Base-by-base conservation (phyloP, 2,329 filamentous ascomycete species). In the Periconia sp. region DNA sequence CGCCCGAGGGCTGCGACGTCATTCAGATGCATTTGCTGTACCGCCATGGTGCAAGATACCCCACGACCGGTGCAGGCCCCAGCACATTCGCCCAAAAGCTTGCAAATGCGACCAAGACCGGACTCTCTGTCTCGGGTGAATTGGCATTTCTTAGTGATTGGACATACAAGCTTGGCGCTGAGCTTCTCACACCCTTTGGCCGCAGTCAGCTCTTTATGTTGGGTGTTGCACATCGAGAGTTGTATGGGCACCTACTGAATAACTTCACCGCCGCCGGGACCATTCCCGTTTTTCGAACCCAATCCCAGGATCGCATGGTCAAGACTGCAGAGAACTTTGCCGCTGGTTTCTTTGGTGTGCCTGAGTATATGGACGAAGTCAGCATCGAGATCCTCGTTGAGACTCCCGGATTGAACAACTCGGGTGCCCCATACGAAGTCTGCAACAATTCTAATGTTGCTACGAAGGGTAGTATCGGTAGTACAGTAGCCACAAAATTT, bases 171-270 rank as follows among this genome's bases (percentile, higher is more conserved):
- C 51, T 65, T 7, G 61, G 62, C 17, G 61, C 61, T 12, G 62
- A 65, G 23, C 52, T 65, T 4, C 53, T 65, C 1, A 65, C 61
- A 0, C 61, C 62, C 3, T 65, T 60, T 32, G 62, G 62, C 13
- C 61, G 62, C 31, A 57, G 56, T 36, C 57, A 77, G 50, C 63
- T 69, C 36, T 75, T 75, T 50, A 50, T 72, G 10, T 61, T 75
- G 3, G 72, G 72, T 7, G 50, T 74, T 10, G 59, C 63, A 38
- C 65, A 74, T 43, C 68, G 73, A 12, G 66, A 74, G 46, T 60
- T 75, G n/a, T 75, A 65, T 19, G 61, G 72, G 6, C 57, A 71
- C 33, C 63, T 75, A 10, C 66, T 76, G 29, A 75, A 74, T 47
- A 75, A 75, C 56, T 75, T 75, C 43, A 61, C 67, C n/a, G 60